Base-by-base conservation (phyloP, 2,329 filamentous ascomycete genomes). In the Metarhizium humberi region DNA sequence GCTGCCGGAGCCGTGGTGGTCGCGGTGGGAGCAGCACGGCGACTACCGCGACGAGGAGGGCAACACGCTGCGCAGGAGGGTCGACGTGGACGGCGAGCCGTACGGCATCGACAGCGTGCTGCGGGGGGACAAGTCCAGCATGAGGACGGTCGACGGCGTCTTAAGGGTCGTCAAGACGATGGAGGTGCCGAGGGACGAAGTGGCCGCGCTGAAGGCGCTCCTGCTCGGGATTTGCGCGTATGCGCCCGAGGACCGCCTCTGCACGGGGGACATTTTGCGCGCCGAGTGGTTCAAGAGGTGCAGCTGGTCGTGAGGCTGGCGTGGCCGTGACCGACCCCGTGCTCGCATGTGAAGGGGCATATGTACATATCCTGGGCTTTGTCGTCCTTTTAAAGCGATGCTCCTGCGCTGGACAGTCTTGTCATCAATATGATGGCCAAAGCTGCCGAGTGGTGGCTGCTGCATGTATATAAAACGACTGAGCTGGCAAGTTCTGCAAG, bases 1-100 rank as follows among this genome's bases (percentile, higher is more conserved):
- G 55, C 50, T 70, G 1, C 67, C 68, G 0, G 61, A 65, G 32
- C 59, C 60, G 0, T 68, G 63, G 64, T 70, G 69, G 67, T 36
- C 57, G 0, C 64, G 54, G 2, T 71, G 69, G 68, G 60, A 61
- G 4, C 50, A 42, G 0, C 60, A 65, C 1, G 58, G 49, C 1
- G 45, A 54, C 0, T 64, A 59, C 10, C 69, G 66, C 16, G 54
- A 63, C 25, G 58, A 64, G 20, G 58, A 64, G 20, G 58, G 60
- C 4, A 36, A 18, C 2, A n/a, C 38, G 25, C 10, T 61, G 14
- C 54, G 49, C 34, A 50, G 25, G 18, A 51, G 40, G 25, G 47
- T 47, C 5, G 52, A 45, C n/a, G 36, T 40, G 14, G 20, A 52
- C 43, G 54, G 54, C 29, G 51, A 53, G 34, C 45, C 20, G 7